phyloP scores from a whole-genome alignment of 192 early-diverging fungal genomes.

The Chytriomyces sp. region DNA sequence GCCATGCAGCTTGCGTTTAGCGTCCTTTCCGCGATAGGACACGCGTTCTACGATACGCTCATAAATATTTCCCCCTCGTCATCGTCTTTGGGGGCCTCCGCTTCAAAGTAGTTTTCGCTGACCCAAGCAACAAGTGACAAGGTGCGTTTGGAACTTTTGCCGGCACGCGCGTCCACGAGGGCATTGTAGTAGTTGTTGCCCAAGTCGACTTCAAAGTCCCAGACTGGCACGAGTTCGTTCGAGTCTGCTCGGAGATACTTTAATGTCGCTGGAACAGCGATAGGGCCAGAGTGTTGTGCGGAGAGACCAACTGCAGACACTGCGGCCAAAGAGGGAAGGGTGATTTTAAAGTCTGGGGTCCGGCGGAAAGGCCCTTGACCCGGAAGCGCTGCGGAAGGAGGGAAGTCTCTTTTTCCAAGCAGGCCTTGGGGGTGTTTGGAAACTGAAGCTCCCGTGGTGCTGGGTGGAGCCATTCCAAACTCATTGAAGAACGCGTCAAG shows the following conservation, averaged over 20 bases:
- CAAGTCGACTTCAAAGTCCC: conserved; percentile 82
- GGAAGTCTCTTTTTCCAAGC: neutral
- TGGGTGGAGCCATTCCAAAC: conserved; percentile 1
- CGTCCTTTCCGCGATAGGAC: neutral
- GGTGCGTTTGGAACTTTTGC: conserved; percentile 58
- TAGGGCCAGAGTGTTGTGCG: neutral
- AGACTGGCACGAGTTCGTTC: conserved; percentile 72
- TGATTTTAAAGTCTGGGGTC: conserved; percentile 31
- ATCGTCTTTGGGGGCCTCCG: neutral
- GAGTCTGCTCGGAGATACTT: conserved; percentile 69
- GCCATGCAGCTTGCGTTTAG: neutral
- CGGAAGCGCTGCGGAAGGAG: neutral
- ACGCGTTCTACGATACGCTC: conserved; percentile 18
- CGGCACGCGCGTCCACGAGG: conserved; percentile 56
- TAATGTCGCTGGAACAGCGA: conserved; percentile 59
- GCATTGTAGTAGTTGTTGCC: conserved; percentile 81
- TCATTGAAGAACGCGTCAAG: conserved; percentile 19
- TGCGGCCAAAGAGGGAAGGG: conserved; percentile 4
- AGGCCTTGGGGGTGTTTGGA: neutral
- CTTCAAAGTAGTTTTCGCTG: conserved; percentile 10
- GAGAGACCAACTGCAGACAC: neutral
- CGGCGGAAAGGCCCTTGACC: conserved; percentile 19
- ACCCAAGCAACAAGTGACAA: conserved; percentile 85
- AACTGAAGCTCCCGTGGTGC: neutral
- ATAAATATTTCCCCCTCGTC: conserved; percentile 9